A percentile compares a stretch with the other conserved stretches of the same genome.
Evolutionary conservation across 2,329 filamentous ascomycete genomes (phyloP).

Genomic region (Colletotrichum cordylinicola): DNA sequence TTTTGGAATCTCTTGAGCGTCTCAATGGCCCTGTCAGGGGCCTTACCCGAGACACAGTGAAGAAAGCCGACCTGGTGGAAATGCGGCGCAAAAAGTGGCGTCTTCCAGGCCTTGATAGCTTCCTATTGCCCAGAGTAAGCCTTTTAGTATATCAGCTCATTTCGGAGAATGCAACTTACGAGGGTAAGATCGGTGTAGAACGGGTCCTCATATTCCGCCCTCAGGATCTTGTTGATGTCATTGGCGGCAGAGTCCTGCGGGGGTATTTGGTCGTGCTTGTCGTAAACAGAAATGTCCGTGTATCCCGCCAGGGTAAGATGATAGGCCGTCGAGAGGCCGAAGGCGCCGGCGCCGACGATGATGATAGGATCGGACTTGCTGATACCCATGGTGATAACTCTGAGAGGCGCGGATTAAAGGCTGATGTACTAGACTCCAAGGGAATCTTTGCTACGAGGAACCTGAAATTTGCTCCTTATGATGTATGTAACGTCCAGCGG

Average conservation of each 20-base stretch:
- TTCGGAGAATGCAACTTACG: conserved; percentile 34
- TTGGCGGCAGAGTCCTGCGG: conserved; percentile 59
- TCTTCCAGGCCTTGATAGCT: conserved; percentile 58
- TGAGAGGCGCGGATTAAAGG: not conserved
- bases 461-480: not conserved
- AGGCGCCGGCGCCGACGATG: conserved; percentile 53
- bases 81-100: conserved; percentile 56
- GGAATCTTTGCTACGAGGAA: not conserved
- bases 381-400: conserved; percentile 22
- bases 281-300: conserved; percentile 52
- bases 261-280: conserved; percentile 44
- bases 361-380: conserved; percentile 32
- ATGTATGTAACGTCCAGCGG: not conserved
- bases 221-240: conserved; percentile 67
- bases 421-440: not conserved
- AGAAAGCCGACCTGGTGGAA: conserved; percentile 49
- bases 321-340: conserved; percentile 55
- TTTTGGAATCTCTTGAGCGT: conserved; percentile 48
- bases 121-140: conserved; percentile 33
- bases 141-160: not conserved
- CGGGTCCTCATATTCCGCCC: conserved; percentile 62
- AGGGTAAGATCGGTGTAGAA: conserved; percentile 62
- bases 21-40: conserved; percentile 51
- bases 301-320: conserved; percentile 50
- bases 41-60: conserved; percentile 52